Evolutionary conservation across 225 moss, liverwort and hornwort genomes (phyloP).

Genomic region (Marchantia polymorpha): DNA sequence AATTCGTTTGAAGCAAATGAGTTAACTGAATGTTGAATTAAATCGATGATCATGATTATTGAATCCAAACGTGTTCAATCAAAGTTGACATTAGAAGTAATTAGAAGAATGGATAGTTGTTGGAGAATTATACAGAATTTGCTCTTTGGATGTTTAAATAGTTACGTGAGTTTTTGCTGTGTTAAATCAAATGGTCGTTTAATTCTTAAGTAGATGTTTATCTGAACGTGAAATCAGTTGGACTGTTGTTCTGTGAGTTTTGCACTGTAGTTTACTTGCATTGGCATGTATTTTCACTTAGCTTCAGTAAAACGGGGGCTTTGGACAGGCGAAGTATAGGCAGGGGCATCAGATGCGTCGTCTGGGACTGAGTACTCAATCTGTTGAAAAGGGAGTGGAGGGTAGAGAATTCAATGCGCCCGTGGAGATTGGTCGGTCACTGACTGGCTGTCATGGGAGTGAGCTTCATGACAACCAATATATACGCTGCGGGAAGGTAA

Average conservation of each 20-base stretch:
- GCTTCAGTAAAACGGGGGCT: constrained; percentile 35
- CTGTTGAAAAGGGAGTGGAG: constrained; percentile 52
- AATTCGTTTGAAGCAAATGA: too few species aligned
- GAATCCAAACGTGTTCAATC: too few species aligned
- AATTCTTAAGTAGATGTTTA: background rate
- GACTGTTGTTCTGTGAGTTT: constrained; percentile 4
- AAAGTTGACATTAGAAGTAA: too few species aligned
- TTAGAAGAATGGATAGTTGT: too few species aligned
- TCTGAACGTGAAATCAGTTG: background rate
- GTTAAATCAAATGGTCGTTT: background rate
- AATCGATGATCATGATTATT: too few species aligned
- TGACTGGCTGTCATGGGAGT: constrained; percentile 23
- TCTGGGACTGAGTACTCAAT: constrained; percentile 52
- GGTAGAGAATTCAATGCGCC: constrained; percentile 35
- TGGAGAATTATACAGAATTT: too few species aligned
- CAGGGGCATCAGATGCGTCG: constrained; percentile 56
- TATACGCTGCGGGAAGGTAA: constrained; percentile 44
- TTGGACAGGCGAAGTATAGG: constrained; percentile 60
- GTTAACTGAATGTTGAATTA: too few species aligned
- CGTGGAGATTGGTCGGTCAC: constrained; percentile 19
- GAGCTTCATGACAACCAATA: constrained; percentile 32
- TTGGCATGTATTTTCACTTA: constrained; percentile 35
- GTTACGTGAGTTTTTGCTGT: too few species aligned
- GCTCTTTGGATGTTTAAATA: too few species aligned
- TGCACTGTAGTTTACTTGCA: constrained; percentile 16